A percentile compares a stretch with the other conserved stretches of the same genome.
These are phyloP conservation scores for Colletotrichum gigasporum DNA, from an alignment of 2,329 filamentous ascomycete genomes.

Conservation along the genomic window DNA sequence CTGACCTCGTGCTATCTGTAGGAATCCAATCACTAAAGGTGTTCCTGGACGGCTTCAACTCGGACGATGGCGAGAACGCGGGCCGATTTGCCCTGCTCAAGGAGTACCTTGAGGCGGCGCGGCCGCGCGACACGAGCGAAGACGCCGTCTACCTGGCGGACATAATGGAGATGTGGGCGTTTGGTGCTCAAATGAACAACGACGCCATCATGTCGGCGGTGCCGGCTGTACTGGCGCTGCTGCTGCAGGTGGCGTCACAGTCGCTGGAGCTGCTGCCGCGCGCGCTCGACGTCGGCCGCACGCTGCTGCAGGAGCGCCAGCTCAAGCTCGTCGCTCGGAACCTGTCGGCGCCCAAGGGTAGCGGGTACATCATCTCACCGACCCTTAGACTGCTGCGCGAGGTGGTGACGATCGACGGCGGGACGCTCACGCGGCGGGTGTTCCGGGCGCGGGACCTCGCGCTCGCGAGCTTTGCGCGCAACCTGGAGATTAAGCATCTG, in stretches of 20 bases:
- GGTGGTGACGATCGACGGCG: conserved; percentile 86
- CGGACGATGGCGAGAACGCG: conserved; percentile 57
- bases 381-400: conserved; percentile 87
- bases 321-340: conserved; percentile 83
- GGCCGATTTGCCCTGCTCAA: conserved; percentile 68
- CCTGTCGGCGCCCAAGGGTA: conserved; percentile 81
- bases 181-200: conserved; percentile 81
- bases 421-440: conserved; percentile 78
- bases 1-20: conserved; percentile 38
- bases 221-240: conserved; percentile 81
- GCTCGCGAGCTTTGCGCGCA: conserved; percentile 81
- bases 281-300: conserved; percentile 82
- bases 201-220: conserved; percentile 84
- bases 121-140: conserved; percentile 54
- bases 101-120: conserved; percentile 72
- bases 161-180: conserved; percentile 88
- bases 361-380: conserved; percentile 89
- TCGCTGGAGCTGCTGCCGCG: conserved; percentile 78
- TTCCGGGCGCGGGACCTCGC: conserved; percentile 83
- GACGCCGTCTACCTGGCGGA: conserved; percentile 75
- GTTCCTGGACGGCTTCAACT: conserved; percentile 73
- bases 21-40: conserved; percentile 75
- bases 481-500: conserved; percentile 75
- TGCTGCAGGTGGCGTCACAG: conserved; percentile 80
- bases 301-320: conserved; percentile 82